A percentile compares a stretch with the other conserved stretches of the same genome.
Conservation (phyloP, 495 filamentous ascomycete species). For the Melanomma pulvis-pyrius region DNA sequence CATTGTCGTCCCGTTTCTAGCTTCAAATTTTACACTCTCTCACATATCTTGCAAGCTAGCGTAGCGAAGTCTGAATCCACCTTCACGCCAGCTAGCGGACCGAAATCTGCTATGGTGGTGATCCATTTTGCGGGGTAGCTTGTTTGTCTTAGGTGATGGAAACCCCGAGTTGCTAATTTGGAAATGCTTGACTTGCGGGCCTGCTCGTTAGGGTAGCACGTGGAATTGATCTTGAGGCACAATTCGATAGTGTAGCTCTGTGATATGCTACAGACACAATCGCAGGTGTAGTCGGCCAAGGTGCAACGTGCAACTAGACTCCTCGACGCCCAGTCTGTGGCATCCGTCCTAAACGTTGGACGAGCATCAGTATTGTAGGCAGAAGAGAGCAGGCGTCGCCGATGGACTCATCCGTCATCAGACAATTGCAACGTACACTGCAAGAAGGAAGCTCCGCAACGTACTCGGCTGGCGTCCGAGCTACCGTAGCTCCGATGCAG, state of each 20-base stretch:
- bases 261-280: neutral
- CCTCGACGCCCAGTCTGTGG: neutral
- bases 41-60: neutral
- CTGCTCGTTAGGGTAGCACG: neutral
- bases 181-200: neutral
- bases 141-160: conserved; percentile 28
- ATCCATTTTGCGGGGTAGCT: conserved; percentile 25
- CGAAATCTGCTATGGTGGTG: neutral
- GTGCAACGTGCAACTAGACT: neutral
- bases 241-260: neutral
- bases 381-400: neutral
- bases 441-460: conserved; percentile 4
- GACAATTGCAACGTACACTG: neutral
- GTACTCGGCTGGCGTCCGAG: conserved; percentile 12
- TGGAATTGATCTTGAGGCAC: neutral
- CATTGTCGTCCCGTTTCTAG: neutral
- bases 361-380: neutral
- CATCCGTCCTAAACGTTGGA: neutral
- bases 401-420: neutral
- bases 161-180: conserved; percentile 13
- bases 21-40: neutral
- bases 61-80: neutral
- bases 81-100: neutral
- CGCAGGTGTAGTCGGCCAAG: neutral
- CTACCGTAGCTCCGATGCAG: conserved; percentile 21